Base-by-base conservation (phyloP, 441 rosid species). In the Pelargonium australe region DNA sequence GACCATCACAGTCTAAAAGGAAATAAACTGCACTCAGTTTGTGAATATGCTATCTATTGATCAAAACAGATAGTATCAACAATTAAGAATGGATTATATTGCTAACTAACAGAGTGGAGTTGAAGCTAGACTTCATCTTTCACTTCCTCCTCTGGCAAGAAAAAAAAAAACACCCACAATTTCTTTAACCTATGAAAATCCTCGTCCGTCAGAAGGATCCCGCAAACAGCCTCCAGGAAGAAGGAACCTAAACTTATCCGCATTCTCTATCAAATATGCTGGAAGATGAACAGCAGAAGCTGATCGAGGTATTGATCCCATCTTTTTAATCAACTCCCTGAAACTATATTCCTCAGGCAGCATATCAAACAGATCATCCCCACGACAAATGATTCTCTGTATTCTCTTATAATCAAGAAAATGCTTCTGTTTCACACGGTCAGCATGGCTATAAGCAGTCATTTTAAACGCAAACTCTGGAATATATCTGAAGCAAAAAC, bases 371-470 rank as follows among this genome's bases (percentile, higher is more conserved):
- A 89, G 88, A 71, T 89, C 88, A 57, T 82, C 83, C 12, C 96
- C 96, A 41, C 68, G 70, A 66, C 98, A 88, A 57, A 93, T 86
- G 43, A 74, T 71, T 60, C 25, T 83, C 80, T 91, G 97, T 73
- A 91, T 85, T 69, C 97, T 82, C 13, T 76, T 55, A 31, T 75
- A 69, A 73, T 82, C 78, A 37, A 93, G 68, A 69, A 78, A 86
- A 19, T 82, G 85, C 23, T 65, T 76, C 61, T 70, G 77, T 69
- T 34, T 82, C n/a, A 85, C 97, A 68, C 98, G 82, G 37, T 89
- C 90, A 2, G 97, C 96, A 71, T 89, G 98, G 82, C 96, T 91
- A 45, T 87, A 93, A 25, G 90, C 97, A 4, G 89, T 91, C 92
- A 89, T 91, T 82, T 93, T 91, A 65, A 91, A 88, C 62, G 80